Conservation (phyloP, 139 green algal genomes). For the Chlamydomonas urium region DNA sequence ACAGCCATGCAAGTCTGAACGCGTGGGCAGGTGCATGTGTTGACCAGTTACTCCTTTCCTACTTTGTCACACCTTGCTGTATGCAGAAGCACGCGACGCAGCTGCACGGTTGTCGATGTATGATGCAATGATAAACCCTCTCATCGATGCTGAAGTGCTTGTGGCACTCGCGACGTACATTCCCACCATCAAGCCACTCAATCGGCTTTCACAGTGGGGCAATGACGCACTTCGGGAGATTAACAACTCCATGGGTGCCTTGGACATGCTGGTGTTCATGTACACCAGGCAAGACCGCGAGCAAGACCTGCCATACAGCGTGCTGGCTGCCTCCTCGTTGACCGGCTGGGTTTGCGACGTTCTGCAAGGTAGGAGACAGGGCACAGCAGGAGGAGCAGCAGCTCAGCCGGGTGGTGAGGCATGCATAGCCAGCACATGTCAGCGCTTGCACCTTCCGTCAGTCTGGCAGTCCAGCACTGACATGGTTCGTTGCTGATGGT, state of each 20-base stretch:
- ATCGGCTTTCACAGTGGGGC: neutral
- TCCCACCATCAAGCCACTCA: conserved; percentile 7
- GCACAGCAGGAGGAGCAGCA: no score
- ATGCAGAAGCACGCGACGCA: conserved; percentile 4
- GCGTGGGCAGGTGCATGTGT: no score
- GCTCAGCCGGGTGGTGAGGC: no score
- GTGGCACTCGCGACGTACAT: neutral
- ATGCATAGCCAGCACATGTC: no score
- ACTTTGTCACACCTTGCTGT: no score
- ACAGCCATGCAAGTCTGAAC: no score
- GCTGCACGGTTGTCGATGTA: neutral
- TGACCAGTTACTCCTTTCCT: no score
- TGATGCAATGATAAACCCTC: conserved; percentile 1
- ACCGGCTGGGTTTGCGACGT: conserved; percentile 11
- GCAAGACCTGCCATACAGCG: neutral
- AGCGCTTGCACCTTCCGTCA: no score
- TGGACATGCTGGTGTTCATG: conserved; percentile 4
- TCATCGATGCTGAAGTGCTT: conserved; percentile 8
- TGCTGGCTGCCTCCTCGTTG: neutral
- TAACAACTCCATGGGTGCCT: conserved; percentile 6
- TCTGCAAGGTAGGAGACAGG: conserved; percentile 3
- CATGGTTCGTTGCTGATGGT: no score
- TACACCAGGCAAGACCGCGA: conserved; percentile 2
- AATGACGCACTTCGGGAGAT: conserved; percentile 3
- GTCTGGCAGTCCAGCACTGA: no score